A percentile compares a stretch with the other conserved stretches of the same genome.
These are phyloP conservation scores for Rhamnella rubrinervis DNA, from an alignment of 331 rosid species.

Conservation along the genomic window DNA sequence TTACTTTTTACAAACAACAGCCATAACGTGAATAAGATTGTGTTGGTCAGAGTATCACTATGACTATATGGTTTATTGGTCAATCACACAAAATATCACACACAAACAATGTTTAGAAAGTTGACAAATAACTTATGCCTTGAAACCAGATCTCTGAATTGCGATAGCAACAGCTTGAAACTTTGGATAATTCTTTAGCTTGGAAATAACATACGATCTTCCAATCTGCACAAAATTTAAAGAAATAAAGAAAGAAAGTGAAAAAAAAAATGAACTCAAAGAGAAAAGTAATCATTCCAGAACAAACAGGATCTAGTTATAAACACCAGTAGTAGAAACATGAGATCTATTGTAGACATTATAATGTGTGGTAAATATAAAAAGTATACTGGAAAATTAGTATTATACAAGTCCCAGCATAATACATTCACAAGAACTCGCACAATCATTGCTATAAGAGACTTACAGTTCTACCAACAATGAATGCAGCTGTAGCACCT, in stretches of 20 bases:
- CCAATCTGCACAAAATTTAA: constrained; percentile 27
- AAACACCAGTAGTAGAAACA: background rate
- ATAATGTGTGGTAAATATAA: too few relatives aligned
- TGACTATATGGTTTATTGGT: too few relatives aligned
- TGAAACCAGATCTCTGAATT: constrained; percentile 40
- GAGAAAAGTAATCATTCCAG: background rate
- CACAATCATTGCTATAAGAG: constrained; percentile 1
- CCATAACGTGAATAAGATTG: background rate
- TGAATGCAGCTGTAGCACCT: constrained; percentile 56
- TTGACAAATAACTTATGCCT: constrained; percentile 22
- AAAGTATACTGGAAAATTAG: background rate
- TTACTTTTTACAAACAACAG: too few relatives aligned
- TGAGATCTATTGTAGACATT: background rate
- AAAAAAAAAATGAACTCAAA: background rate
- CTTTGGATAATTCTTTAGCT: constrained; percentile 40
- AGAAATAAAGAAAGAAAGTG: background rate
- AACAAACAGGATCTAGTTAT: background rate
- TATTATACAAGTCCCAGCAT: background rate
- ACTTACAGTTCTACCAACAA: constrained; percentile 54
- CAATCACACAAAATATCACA: background rate
- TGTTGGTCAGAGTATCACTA: background rate
- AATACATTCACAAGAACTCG: background rate
- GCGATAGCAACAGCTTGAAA: constrained; percentile 42
- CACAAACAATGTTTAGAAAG: background rate
- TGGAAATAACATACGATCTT: constrained; percentile 42